phyloP scores from a whole-genome alignment of 2,329 filamentous ascomycete genomes.

The Fusarium pseudoanthophilum region DNA sequence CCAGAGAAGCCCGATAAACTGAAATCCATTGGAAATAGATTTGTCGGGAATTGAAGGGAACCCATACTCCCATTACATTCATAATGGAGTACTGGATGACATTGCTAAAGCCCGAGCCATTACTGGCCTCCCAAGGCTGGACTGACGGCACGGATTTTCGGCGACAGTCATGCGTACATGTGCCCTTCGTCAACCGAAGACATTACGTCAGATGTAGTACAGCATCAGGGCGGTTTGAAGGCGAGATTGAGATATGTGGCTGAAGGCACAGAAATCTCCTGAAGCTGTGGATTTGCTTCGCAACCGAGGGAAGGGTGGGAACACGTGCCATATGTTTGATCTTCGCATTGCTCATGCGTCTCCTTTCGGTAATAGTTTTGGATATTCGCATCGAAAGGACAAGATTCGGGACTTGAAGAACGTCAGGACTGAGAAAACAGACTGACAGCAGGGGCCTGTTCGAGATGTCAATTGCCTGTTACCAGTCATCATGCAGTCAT shows the following conservation, averaged over 20 bases:
- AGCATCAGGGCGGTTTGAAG: neutral
- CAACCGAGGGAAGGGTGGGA: neutral
- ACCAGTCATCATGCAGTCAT: neutral
- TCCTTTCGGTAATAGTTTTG: neutral
- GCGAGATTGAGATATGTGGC: neutral
- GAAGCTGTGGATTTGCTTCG: slow-evolving; percentile 1
- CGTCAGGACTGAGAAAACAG: neutral
- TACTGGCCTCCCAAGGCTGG: neutral
- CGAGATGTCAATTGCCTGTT: neutral
- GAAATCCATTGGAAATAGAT: neutral
- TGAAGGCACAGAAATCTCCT: neutral
- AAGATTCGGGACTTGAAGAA: neutral
- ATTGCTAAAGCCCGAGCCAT: neutral
- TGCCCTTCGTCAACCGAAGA: neutral
- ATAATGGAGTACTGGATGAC: neutral
- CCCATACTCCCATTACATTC: neutral
- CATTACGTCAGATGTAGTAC: neutral
- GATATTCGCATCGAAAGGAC: neutral
- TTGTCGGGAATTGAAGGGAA: neutral
- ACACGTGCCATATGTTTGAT: slow-evolving; percentile 11
- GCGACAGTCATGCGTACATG: neutral
- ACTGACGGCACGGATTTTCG: neutral
- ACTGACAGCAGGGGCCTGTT: neutral
- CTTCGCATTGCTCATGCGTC: neutral
- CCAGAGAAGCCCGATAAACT: too few species aligned